A percentile compares a stretch with the other conserved stretches of the same genome.
phyloP scores from a whole-genome alignment of 163 green algal genomes.

The Chloromonas sp. region DNA sequence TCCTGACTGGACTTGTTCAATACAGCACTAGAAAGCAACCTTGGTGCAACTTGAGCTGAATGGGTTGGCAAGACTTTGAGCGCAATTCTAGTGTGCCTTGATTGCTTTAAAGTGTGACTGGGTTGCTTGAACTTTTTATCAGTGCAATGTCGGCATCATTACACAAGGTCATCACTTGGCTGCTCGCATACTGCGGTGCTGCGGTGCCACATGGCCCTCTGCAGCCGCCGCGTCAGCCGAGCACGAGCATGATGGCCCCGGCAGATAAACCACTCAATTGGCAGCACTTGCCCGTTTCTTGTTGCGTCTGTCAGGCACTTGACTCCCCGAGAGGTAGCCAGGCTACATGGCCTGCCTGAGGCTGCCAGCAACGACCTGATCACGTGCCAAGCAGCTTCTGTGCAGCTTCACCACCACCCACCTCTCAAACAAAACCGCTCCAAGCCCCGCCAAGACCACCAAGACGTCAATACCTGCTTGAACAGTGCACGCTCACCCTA shows the following conservation, averaged over 20 bases:
- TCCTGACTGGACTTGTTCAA: too few species aligned
- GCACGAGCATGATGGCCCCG: background rate
- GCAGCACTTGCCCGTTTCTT: too few species aligned
- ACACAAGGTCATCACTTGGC: background rate
- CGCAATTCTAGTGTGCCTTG: too few species aligned
- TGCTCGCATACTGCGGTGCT: background rate
- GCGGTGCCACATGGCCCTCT: background rate
- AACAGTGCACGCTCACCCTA: background rate
- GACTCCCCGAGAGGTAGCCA: background rate
- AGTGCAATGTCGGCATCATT: background rate
- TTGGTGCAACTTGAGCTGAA: too few species aligned
- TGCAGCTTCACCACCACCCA: background rate
- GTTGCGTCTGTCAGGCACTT: background rate
- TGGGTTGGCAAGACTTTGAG: too few species aligned
- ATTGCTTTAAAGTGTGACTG: too few species aligned
- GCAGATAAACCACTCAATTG: background rate
- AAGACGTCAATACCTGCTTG: background rate
- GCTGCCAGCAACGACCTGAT: background rate
- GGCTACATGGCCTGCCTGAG: background rate
- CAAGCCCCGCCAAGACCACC: background rate
- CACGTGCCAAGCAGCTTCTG: background rate
- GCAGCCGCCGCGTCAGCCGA: background rate
- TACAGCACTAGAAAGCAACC: too few species aligned
- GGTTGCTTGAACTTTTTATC: background rate
- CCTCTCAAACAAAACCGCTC: background rate